Evolutionary conservation across 2,329 filamentous ascomycete genomes (phyloP), one percentile per base, ranked within the genome.

Genomic region (Hyphodiscus sp.): DNA sequence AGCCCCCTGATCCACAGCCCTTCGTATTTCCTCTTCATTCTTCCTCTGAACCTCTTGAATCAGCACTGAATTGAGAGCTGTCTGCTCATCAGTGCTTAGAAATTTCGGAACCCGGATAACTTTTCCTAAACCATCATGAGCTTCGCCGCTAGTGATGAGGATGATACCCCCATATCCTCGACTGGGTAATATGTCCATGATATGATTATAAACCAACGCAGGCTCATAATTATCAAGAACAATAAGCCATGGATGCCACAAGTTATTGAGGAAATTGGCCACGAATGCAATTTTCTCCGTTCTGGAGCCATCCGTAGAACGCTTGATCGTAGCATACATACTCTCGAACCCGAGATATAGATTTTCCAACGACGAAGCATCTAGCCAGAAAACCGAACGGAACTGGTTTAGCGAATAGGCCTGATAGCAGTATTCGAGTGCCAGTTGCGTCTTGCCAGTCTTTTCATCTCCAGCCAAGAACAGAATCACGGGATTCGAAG

Each of bases 241-340:
- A 16, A 58, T 50, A 5, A 60, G 26, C 58, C 59, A 58, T 42
- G 59, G 56, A 51, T 61, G 53, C 56, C 59, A 60, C 15, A 58
- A 26, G 33, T 57, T 53, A 19, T 43, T 26, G 7, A 59, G 48
- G 43, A 58, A 61, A 6, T n/a, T 30, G n/a, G 41, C 53, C n/a
- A 58, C 55, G 29, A 58, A 58, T 13, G 49, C 45, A 23, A 56
- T 50, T 20, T 60, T 61, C 15, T 60, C 52, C 20, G 43, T 41
- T 13, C 49, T 41, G 11, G 55, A 54, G 11, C 55, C 55, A 46
- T 55, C 52, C 41, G 49, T 52, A 6, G 59, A 57, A 20, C 55
- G 49, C 20, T 47, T 53, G 20, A 58, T 47, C 1, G 51, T 61
- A 3, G 55, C 55, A 51, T 53, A 58, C 1, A 57, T 53, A 42